Evolutionary conservation across 208 protist species (phyloP).

Genomic region (Acanthamoeba quina): DNA sequence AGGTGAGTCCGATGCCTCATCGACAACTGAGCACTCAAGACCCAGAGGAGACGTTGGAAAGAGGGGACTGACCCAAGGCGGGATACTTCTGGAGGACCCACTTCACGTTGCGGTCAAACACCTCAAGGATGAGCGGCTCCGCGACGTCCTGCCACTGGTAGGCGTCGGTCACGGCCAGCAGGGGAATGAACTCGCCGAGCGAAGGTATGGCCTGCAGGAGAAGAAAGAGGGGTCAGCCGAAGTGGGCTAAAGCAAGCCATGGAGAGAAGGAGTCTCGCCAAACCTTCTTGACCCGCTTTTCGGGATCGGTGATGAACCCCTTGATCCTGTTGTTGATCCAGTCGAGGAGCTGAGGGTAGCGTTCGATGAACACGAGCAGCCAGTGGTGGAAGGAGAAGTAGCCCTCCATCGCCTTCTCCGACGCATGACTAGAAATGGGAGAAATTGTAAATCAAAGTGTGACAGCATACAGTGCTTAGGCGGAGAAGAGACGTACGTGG

Average conservation of each 20-base stretch:
- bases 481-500: background rate
- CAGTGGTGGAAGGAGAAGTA: constrained; percentile 44
- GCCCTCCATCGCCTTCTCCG: background rate
- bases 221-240: background rate
- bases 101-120: constrained; percentile 30
- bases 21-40: too few relatives aligned
- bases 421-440: background rate
- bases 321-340: background rate
- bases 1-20: background rate
- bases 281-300: background rate
- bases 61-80: background rate
- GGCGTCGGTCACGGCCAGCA: constrained; percentile 26
- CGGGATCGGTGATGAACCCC: constrained; percentile 32
- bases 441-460: background rate
- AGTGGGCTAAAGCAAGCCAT: background rate
- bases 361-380: constrained; percentile 37
- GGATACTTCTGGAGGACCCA: constrained; percentile 54
- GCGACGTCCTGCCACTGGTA: constrained; percentile 12
- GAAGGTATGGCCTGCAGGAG: constrained; percentile 21
- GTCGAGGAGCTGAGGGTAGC: constrained; percentile 12
- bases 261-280: background rate
- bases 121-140: background rate
- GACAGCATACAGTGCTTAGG: background rate
- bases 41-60: background rate
- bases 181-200: constrained; percentile 49